Evolutionary conservation across 2,329 filamentous ascomycete genomes (phyloP), one percentile per base, ranked within the genome.

Genomic region (Diplodia sapinea): DNA sequence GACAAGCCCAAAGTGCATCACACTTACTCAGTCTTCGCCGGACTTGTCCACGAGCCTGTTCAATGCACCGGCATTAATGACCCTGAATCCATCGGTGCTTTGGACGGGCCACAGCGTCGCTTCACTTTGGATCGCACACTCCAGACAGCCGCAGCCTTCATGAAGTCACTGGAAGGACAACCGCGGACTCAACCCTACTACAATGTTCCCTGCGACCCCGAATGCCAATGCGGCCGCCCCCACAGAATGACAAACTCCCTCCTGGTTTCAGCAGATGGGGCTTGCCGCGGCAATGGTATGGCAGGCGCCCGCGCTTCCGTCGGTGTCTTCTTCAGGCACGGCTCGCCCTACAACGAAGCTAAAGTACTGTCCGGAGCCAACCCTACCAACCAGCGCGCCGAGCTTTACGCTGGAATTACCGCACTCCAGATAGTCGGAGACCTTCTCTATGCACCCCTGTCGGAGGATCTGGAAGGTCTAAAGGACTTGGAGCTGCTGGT

Each of bases 361-460:
- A 12, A 49, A n/a, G 33, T 38, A 1, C 23, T 51, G 26, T 13
- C 49, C 12, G 23, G 4, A 8, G 20, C 4, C 49, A 26, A 29
- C 15, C 23, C 23, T 12, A 61, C 57, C 11, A 61, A 17, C 23
- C 57, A 61, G 57, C 57, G 57, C 40, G 38, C 57, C 29, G 40
- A 61, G n/a, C 57, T 61, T 17, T n/a, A 12, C 20, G 29, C 38
- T 26, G 38, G 57, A 7, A 61, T 61, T 26, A 61, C 6, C 8
- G 57, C 20, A 1, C 23, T 61, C 5, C 15, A 43, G 31, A 26
- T 11, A 7, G 40, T 29, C 13, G 50, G 26, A 15, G 15, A 15
- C 12, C 50, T 52, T 31, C 12, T 52, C 26, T 31, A 11, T 31
- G 12, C 13, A n/a, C 12, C 13, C 26, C 4, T 17, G 6, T 12